These are phyloP conservation scores for Auricularia sp. DNA, from an alignment of 768 basidiomycete genomes.

Conservation along the genomic window DNA sequence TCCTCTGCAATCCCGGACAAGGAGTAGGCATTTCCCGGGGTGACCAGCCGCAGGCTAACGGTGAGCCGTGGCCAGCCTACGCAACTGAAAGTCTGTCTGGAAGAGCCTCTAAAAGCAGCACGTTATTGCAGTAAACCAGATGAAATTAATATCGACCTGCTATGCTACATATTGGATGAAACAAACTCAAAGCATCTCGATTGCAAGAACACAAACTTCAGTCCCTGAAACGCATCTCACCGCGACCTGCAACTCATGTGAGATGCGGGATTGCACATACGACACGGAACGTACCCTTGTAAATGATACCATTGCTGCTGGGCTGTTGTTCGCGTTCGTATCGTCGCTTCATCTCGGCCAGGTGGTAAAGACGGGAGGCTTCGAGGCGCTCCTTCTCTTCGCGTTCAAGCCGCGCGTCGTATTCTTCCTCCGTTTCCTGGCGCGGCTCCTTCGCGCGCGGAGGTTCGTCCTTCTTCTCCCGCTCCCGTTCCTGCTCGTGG, in stretches of 20 bases:
- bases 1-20: background rate
- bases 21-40: background rate
- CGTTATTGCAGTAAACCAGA: too few relatives aligned
- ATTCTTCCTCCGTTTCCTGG: slow-evolving; percentile 62
- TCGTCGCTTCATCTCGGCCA: slow-evolving; percentile 1
- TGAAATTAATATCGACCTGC: too few relatives aligned
- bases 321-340: background rate
- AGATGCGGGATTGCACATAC: background rate
- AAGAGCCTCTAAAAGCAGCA: too few relatives aligned
- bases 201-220: background rate
- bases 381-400: slow-evolving; percentile 54
- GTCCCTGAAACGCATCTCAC: slow-evolving; percentile 4
- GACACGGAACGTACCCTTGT: slow-evolving; percentile 1
- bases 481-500: slow-evolving; percentile 8
- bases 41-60: background rate
- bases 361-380: slow-evolving; percentile 20
- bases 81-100: too few relatives aligned
- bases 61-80: too few relatives aligned
- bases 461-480: slow-evolving; percentile 11
- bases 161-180: too few relatives aligned
- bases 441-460: slow-evolving; percentile 12
- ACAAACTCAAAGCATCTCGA: too few relatives aligned
- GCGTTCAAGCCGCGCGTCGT: slow-evolving; percentile 55
- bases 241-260: background rate
- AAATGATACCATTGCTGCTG: slow-evolving; percentile 2